phyloP scores from a whole-genome alignment of 2,329 filamentous ascomycete genomes.

The Dothistroma pini region DNA sequence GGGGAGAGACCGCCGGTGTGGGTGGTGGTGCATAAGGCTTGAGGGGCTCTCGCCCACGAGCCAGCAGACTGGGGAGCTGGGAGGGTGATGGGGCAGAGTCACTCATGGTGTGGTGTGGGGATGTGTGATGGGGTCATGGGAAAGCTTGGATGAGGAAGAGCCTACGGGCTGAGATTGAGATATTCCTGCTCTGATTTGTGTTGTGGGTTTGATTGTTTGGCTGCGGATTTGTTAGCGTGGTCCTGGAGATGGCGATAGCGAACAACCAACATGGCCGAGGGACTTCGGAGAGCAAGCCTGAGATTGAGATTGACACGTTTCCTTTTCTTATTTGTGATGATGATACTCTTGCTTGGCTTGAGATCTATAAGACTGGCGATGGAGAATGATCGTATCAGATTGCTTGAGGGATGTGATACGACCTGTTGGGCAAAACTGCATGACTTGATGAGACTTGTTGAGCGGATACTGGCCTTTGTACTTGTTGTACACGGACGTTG shows the following conservation, averaged over 20 bases:
- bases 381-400: neutral
- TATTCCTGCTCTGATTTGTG: neutral
- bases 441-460: too few relatives aligned
- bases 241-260: too few relatives aligned
- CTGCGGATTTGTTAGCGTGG: neutral
- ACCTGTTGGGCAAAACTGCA: too few relatives aligned
- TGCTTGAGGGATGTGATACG: too few relatives aligned
- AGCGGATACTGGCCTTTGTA: too few relatives aligned
- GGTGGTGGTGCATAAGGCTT: slow-evolving; percentile 33
- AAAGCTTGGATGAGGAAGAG: neutral
- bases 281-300: too few relatives aligned
- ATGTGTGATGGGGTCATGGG: neutral
- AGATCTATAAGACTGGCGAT: neutral
- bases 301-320: too few relatives aligned
- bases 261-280: too few relatives aligned
- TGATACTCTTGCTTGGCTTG: neutral
- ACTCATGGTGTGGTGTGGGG: neutral
- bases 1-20: slow-evolving; percentile 34
- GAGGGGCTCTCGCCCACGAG: too few relatives aligned
- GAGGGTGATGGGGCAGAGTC: neutral
- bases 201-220: neutral
- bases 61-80: neutral
- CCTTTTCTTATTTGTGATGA: too few relatives aligned
- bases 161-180: neutral
- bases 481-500: too few relatives aligned